Base-by-base conservation (phyloP, 768 basidiomycete genomes). In the Ramaria sp. region DNA sequence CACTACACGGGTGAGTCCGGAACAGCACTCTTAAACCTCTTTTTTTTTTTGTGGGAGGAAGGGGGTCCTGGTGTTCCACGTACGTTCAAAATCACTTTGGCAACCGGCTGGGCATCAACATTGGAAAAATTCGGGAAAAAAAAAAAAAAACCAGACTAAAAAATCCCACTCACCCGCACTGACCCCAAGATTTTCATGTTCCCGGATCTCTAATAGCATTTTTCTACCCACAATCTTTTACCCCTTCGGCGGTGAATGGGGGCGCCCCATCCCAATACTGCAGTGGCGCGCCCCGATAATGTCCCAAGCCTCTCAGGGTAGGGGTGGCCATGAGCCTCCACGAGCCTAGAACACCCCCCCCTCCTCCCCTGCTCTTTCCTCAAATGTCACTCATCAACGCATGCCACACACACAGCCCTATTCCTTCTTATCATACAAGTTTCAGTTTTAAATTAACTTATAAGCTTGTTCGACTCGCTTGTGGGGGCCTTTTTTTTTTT, bases 171-270 rank as follows among this genome's bases (percentile, higher is more conserved):
- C 18, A 36, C 37, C 43, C 37, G 24, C 37, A 20, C 18, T 44
- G 53, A 55, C 36, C 49, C 5, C 10, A 34, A 34, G 32, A 13
- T 13, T 2, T 13, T 34, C 22, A 39, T 42, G 4, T 34, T 12
- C 24, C 30, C 50, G 50, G 48, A 38, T 54, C 30, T 48, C 27
- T 20, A 28, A 22, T 58, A 88, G 87, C 73, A 84, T 57, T 82
- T n/a, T 78, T 65, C 69, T 73, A 43, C 87, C 88, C 0, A 84
- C 85, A 1, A 77, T 90, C 13, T n/a, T n/a, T n/a, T 90, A 88
- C 59, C 62, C 75, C 3, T 53, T 88, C 27, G 73, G 75, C 9
- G 87, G 89, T 64, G 74, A 82, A 6, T 69, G 79, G 57, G n/a
- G n/a, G n/a, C n/a, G n/a, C n/a, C 88, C 88, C 3, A 59, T 89